phyloP scores from a whole-genome alignment of 164 flowering plant genomes.

The Umbilicus rupestris region DNA sequence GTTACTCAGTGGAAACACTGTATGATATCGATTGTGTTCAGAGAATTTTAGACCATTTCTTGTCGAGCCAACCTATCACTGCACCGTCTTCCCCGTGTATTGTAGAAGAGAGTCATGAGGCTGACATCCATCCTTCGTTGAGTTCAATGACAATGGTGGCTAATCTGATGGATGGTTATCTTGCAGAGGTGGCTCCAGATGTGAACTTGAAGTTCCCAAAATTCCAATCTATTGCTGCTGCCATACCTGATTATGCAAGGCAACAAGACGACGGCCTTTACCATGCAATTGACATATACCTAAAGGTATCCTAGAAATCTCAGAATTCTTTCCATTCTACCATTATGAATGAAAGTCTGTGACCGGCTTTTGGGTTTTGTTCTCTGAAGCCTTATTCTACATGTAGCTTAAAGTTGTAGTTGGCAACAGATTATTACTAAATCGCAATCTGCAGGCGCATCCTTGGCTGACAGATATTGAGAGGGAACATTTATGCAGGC shows the following conservation, averaged over 20 bases:
- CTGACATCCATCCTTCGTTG: constrained; percentile 31
- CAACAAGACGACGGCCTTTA: constrained; percentile 67
- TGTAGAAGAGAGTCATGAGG: constrained; percentile 30
- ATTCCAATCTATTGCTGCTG: constrained; percentile 63
- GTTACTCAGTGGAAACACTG: constrained; percentile 52
- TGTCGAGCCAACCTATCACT: constrained; percentile 24
- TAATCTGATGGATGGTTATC: constrained; percentile 57
- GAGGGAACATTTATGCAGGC: constrained; percentile 61
- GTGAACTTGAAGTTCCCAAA: constrained; percentile 51
- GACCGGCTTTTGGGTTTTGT: background rate
- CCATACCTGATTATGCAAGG: constrained; percentile 71
- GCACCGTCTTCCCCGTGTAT: constrained; percentile 26
- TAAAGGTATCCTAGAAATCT: constrained; percentile 42
- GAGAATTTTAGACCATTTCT: constrained; percentile 62
- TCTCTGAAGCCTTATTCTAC: background rate
- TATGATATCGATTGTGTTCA: constrained; percentile 72
- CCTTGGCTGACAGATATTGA: constrained; percentile 58
- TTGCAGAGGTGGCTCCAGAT: constrained; percentile 77
- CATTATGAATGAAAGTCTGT: background rate
- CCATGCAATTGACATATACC: constrained; percentile 71
- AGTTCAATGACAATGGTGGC: constrained; percentile 68
- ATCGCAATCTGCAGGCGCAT: constrained; percentile 38
- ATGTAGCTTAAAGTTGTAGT: background rate
- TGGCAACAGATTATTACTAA: too few relatives aligned
- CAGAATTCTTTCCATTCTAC: background rate